phyloP scores from a whole-genome alignment of 495 filamentous ascomycete species.

The Neurospora sp. region DNA sequence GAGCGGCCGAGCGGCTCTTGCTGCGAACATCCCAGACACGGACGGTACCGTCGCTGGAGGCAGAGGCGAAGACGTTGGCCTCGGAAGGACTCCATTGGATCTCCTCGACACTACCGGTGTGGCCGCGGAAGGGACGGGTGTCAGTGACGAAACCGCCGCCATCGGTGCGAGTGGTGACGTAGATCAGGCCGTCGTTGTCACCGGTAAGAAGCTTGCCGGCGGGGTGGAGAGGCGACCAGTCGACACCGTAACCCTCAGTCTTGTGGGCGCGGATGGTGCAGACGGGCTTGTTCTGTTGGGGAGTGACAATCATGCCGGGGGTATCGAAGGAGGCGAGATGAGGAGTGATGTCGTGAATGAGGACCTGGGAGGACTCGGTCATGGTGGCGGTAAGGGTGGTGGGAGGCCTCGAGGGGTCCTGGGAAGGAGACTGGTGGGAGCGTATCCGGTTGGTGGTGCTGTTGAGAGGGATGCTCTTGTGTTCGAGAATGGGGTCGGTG shows the following conservation, averaged over 20 bases:
- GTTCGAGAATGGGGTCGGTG: constrained; percentile 88
- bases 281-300: constrained; percentile 74
- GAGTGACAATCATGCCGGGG: constrained; percentile 67
- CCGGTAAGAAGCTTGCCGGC: constrained; percentile 80
- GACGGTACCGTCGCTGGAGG: constrained; percentile 85
- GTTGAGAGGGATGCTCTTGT: constrained; percentile 70
- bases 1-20: constrained; percentile 71
- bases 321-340: constrained; percentile 80
- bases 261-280: constrained; percentile 84
- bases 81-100: constrained; percentile 93
- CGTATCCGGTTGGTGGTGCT: constrained; percentile 91
- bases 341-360: constrained; percentile 87
- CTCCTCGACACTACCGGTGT: constrained; percentile 81
- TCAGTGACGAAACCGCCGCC: constrained; percentile 83
- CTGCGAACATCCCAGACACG: constrained; percentile 92
- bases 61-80: constrained; percentile 83
- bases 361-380: constrained; percentile 76
- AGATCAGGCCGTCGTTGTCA: constrained; percentile 84
- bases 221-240: constrained; percentile 74
- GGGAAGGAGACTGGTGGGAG: constrained; percentile 60
- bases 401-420: constrained; percentile 56
- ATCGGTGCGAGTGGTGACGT: constrained; percentile 71
- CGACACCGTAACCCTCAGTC: constrained; percentile 84
- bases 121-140: constrained; percentile 66
- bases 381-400: constrained; percentile 82